A percentile compares a stretch with the other conserved stretches of the same genome.
Conservation (phyloP, 2,329 filamentous ascomycete genomes). For the Curvularia hawaiiensis region DNA sequence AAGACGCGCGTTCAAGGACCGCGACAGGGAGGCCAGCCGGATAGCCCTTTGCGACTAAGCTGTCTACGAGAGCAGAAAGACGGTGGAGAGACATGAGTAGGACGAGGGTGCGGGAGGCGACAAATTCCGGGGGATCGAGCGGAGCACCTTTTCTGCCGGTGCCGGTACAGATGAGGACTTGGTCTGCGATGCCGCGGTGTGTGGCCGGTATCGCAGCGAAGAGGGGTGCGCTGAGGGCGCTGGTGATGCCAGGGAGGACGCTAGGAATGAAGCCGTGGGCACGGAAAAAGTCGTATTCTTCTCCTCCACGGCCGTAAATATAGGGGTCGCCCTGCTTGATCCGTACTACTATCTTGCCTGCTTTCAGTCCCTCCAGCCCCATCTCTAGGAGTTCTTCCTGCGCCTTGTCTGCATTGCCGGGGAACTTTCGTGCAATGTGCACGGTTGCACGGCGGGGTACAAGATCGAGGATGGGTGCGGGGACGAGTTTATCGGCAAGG, state of each 20-base stretch:
- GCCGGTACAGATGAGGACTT: constrained; percentile 94
- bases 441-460: constrained; percentile 89
- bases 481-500: constrained; percentile 84
- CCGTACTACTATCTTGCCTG: constrained; percentile 80
- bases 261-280: constrained; percentile 69
- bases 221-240: constrained; percentile 81
- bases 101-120: constrained; percentile 79
- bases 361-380: constrained; percentile 70
- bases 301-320: constrained; percentile 91
- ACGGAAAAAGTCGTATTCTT: constrained; percentile 87
- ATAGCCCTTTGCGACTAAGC: constrained; percentile 66
- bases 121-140: constrained; percentile 80
- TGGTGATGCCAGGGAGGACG: constrained; percentile 90
- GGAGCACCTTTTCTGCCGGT: constrained; percentile 88
- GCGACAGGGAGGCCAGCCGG: constrained; percentile 83
- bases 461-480: constrained; percentile 82
- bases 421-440: constrained; percentile 95
- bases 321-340: constrained; percentile 98
- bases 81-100: constrained; percentile 96
- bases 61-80: constrained; percentile 72
- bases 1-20: constrained; percentile 91
- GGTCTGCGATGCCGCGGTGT: constrained; percentile 87
- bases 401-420: constrained; percentile 91
- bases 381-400: constrained; percentile 86
- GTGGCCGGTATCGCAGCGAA: constrained; percentile 89